These are phyloP conservation scores for Fusarium metavorans DNA, from an alignment of 2,329 filamentous ascomycete species.

Conservation along the genomic window DNA sequence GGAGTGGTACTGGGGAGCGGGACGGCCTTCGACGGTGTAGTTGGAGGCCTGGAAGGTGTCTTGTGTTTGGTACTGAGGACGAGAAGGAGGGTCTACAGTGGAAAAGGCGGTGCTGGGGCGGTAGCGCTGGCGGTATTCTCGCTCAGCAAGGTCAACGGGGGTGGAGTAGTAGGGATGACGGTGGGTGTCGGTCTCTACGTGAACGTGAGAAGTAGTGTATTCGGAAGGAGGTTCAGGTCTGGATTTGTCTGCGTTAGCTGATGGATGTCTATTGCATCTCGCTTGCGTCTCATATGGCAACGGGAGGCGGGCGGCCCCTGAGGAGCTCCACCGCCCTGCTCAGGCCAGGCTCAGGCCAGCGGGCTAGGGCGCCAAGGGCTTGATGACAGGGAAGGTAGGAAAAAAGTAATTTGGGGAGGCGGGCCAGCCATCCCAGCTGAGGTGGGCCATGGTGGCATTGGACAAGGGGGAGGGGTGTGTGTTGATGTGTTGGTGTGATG, in stretches of 20 bases:
- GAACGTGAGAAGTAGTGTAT: slow-evolving; percentile 69
- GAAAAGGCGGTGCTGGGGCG: slow-evolving; percentile 59
- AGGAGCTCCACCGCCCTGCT: slow-evolving; percentile 40
- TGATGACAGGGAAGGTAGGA: slow-evolving; percentile 30
- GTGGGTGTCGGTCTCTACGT: slow-evolving; percentile 73
- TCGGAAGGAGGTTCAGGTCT: slow-evolving; percentile 54
- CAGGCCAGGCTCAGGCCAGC: slow-evolving; percentile 43
- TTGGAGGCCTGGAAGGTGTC: slow-evolving; percentile 39
- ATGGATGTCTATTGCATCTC: slow-evolving; percentile 45
- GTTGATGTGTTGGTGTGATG: slow-evolving; percentile 24
- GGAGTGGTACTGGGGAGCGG: slow-evolving; percentile 35
- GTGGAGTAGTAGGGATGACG: slow-evolving; percentile 61
- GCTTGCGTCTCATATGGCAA: slow-evolving; percentile 49
- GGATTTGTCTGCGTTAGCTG: slow-evolving; percentile 47
- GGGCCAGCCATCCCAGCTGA: slow-evolving; percentile 38
- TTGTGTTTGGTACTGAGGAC: slow-evolving; percentile 48
- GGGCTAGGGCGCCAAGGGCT: slow-evolving; percentile 32
- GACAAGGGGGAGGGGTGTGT: slow-evolving; percentile 30
- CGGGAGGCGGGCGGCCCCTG: slow-evolving; percentile 42
- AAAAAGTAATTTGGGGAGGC: slow-evolving; percentile 44
- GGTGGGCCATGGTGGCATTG: slow-evolving; percentile 31
- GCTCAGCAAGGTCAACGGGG: slow-evolving; percentile 73
- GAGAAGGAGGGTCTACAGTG: slow-evolving; percentile 50
- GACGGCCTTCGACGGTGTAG: slow-evolving; percentile 41
- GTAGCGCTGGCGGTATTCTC: slow-evolving; percentile 73